Base-by-base conservation (phyloP, 768 basidiomycete genomes). In the Rubroboletus pulcherrimus region DNA sequence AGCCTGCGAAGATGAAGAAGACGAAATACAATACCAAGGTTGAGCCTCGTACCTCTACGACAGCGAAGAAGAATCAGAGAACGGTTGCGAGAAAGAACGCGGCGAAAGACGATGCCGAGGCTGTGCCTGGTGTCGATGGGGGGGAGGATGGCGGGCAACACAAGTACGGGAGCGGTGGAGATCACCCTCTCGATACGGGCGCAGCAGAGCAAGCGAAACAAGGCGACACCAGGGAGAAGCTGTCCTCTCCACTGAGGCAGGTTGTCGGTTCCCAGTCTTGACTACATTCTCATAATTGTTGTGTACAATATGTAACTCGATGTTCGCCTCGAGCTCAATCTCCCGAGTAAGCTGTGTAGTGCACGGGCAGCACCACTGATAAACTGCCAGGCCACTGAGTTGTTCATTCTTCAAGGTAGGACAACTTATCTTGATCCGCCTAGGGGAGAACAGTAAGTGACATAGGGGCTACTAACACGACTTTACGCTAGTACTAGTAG, bases 271-370 rank as follows among this genome's bases (percentile, higher is more conserved):
- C 29, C 26, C 7, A 26, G 9, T 15, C 33, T 26, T 54, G 46
- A 55, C 34, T 47, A 58, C 33, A 35, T 37, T 24, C 24, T 47
- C 8, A 17, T 17, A 14, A 26, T 29, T 19, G 39, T 42, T 35
- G 29, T 58, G 37, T 52, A 58, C 42, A 14, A 31, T 46, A 33
- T 51, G 44, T 34, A 24, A 51, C 19, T 34, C 55, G 14, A 10
- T 15, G 35, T 40, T 14, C 31, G 35, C 21, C n/a, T 24, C 14
- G 39, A 31, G 24, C 11, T 10, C 24, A 29, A 11, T 30, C 11
- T 53, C 34, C 11, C 34, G 24, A 42, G 24, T 55, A 29, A 24
- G 24, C 21, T 17, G 7, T 51, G 24, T 49, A 51, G 30, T 31
- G 9, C 26, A 39, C 34, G 10, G 45, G 30, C n/a, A 12, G 12